Evolutionary conservation across 495 filamentous ascomycete species (phyloP).

Genomic region (Xylaria longipes): DNA sequence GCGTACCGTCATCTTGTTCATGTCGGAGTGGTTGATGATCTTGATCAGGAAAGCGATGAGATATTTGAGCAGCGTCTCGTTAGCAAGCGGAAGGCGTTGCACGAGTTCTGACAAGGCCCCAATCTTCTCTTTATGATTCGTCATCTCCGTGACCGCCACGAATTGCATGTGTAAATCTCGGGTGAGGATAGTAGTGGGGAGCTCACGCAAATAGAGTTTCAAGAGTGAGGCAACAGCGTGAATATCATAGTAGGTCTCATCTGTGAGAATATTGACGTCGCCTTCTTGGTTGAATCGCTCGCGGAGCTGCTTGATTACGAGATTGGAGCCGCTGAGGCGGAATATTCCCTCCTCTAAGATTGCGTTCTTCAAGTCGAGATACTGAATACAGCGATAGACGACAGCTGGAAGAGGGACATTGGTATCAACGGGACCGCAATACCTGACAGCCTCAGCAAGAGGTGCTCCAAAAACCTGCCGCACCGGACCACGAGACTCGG

Average conservation of each 20-base stretch:
- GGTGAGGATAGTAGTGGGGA: constrained; percentile 89
- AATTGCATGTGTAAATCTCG: constrained; percentile 91
- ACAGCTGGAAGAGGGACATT: constrained; percentile 85
- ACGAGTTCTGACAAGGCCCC: constrained; percentile 84
- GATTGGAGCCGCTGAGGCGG: constrained; percentile 90
- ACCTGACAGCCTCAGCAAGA: constrained; percentile 84
- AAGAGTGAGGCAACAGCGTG: constrained; percentile 94
- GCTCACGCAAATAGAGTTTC: constrained; percentile 91
- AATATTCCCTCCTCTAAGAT: constrained; percentile 93
- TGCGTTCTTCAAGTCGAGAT: constrained; percentile 83
- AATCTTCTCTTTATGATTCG: constrained; percentile 78
- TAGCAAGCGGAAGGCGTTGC: constrained; percentile 78
- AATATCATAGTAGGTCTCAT: constrained; percentile 90
- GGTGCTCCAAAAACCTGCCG: constrained; percentile 86
- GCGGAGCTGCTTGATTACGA: constrained; percentile 87
- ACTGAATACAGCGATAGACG: constrained; percentile 95
- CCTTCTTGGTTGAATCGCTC: constrained; percentile 94
- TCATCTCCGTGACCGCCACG: constrained; percentile 80
- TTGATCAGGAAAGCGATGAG: constrained; percentile 85
- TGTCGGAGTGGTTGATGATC: constrained; percentile 85
- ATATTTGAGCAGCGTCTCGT: constrained; percentile 79
- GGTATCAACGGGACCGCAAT: constrained; percentile 73
- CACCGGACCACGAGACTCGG: constrained; percentile 61
- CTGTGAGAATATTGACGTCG: constrained; percentile 85
- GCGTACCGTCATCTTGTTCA: constrained; percentile 97